Base-by-base conservation (phyloP, 2,329 filamentous ascomycete species). In the Calcarisporium arbuscula region DNA sequence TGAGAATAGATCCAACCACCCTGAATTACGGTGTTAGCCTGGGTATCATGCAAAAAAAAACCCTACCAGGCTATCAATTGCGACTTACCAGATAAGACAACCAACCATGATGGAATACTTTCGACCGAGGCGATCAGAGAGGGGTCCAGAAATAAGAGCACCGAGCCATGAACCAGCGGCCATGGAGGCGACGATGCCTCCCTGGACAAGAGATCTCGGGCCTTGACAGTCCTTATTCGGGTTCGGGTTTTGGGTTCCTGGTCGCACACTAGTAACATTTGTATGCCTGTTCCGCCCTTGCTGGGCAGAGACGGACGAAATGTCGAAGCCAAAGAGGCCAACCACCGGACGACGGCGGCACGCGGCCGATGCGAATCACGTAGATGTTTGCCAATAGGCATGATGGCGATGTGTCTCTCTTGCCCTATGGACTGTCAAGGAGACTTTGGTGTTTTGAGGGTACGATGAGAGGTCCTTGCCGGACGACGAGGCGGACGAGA, bases 271-370 rank as follows among this genome's bases (percentile, higher is more conserved):
- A 6, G 57, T 30, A 10, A 36, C 45, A 27, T 51, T 56, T 0
- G 57, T 56, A 1, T 57, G 57, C 0, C 54, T 52, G 1, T 53
- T 40, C 5, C 52, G 52, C 1, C 56, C 57, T 19, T 61, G 53
- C 46, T 55, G 52, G 38, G 71, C 73, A 4, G 68, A 70, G 60
- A 76, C 71, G 36, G 71, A 74, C 21, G 67, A 68, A 39, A 77
- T 75, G 44, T 75, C 72, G 49, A 76, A 76, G 41, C 68, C 69
- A 47, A 73, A 73, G 32, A 64, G 53, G 40, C 60, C 60, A 18
- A 62, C 53, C n/a, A n/a, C n/a, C n/a, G n/a, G n/a, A n/a, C n/a
- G 43, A 61, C 61, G 43, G 56, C 44, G 39, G 56, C 51, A 42
- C 48, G 50, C 30, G 56, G n/a, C n/a, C n/a, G n/a, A n/a, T n/a